These are phyloP conservation scores for Septoria petroselini DNA, from an alignment of 2,329 filamentous ascomycete genomes.

Conservation along the genomic window DNA sequence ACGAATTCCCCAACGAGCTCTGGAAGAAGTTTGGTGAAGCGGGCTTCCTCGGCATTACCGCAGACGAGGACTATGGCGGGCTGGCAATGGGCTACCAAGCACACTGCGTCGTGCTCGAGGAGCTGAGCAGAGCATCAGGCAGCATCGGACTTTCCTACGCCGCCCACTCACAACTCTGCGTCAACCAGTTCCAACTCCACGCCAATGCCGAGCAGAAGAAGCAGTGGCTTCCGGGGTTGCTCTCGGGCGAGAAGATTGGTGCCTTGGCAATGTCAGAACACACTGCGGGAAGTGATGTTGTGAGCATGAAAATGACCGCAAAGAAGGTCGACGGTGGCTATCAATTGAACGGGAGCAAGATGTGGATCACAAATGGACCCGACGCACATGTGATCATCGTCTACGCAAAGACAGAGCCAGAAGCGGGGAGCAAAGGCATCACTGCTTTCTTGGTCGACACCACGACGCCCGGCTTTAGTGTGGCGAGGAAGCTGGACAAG, in stretches of 20 bases:
- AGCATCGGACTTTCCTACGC: constrained; percentile 84
- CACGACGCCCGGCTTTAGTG: constrained; percentile 71
- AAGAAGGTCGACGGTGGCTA: constrained; percentile 80
- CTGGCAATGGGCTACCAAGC: constrained; percentile 93
- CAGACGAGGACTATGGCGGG: constrained; percentile 86
- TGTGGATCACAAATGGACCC: constrained; percentile 99
- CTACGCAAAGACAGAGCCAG: constrained; percentile 91
- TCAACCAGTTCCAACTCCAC: constrained; percentile 94
- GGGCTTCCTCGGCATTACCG: constrained; percentile 86
- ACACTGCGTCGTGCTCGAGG: constrained; percentile 93
- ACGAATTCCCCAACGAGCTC: constrained; percentile 89
- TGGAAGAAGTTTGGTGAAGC: constrained; percentile 92
- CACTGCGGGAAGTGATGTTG: constrained; percentile 85
- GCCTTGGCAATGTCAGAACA: constrained; percentile 95
- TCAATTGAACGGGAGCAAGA: constrained; percentile 84
- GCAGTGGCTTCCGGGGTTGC: constrained; percentile 73
- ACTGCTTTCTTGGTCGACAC: constrained; percentile 88
- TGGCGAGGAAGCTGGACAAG: constrained; percentile 90
- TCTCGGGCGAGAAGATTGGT: constrained; percentile 77
- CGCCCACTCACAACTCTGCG: constrained; percentile 91
- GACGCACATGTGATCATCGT: constrained; percentile 91
- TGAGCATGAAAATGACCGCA: constrained; percentile 88
- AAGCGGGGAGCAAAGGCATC: constrained; percentile 80
- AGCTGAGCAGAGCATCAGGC: constrained; percentile 81
- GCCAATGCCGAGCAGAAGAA: constrained; percentile 74